phyloP scores from a whole-genome alignment of 202 grass and related monocot species.

The Carex arenaria region DNA sequence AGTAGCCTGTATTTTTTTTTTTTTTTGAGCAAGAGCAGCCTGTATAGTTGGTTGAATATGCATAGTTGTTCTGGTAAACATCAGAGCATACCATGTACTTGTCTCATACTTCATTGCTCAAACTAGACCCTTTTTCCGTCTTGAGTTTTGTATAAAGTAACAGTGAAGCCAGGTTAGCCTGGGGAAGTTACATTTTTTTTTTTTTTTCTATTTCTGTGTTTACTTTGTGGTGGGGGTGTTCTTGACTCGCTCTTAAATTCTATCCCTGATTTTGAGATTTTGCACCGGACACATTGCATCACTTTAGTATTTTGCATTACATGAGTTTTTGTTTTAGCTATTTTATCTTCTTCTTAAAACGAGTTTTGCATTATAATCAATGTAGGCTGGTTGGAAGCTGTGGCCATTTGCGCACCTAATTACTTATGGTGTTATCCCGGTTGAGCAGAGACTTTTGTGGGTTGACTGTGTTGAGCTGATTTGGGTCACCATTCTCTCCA shows the following conservation, averaged over 20 bases:
- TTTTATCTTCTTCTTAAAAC: not conserved
- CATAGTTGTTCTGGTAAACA: not conserved
- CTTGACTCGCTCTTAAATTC: not conserved
- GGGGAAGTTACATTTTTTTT: no score
- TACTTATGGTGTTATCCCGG: constrained; percentile 81
- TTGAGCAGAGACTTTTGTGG: constrained; percentile 95
- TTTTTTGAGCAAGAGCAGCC: no score
- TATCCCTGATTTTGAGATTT: not conserved
- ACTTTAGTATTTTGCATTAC: not conserved
- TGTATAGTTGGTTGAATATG: not conserved
- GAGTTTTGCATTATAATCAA: constrained; percentile 16
- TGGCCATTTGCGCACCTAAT: constrained; percentile 95
- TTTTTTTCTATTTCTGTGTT: no score
- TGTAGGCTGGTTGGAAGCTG: constrained; percentile 88
- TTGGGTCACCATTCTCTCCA: constrained; percentile 94
- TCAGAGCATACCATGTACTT: not conserved
- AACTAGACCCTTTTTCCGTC: not conserved
- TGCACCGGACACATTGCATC: not conserved
- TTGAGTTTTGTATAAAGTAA: not conserved
- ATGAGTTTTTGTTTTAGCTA: not conserved
- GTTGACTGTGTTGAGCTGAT: constrained; percentile 86
- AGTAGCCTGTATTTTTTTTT: no score
- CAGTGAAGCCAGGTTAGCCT: not conserved
- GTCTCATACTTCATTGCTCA: not conserved
- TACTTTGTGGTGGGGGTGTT: no score